A percentile compares a stretch with the other conserved stretches of the same genome.
Conservation (phyloP, 2,329 filamentous ascomycete genomes). For the Trichophyton simii region DNA sequence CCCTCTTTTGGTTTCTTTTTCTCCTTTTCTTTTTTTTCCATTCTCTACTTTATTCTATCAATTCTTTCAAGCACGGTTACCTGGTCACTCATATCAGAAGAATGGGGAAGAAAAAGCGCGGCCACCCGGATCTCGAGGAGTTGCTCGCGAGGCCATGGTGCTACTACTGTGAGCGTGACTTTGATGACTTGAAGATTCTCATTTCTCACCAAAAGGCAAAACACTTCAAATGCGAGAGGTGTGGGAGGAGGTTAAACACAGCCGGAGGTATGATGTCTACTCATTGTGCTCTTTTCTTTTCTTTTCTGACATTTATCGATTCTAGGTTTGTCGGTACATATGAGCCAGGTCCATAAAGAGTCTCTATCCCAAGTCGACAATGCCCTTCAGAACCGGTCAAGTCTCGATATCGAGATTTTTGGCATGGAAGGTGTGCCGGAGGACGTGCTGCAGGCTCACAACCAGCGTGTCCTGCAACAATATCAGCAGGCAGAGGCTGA, state of each 20-base stretch:
- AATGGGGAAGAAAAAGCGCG: constrained; percentile 86
- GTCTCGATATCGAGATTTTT: constrained; percentile 88
- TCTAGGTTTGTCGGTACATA: constrained; percentile 80
- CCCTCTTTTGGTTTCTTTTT: not conserved
- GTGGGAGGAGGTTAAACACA: constrained; percentile 77
- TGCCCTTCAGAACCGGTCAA: constrained; percentile 72
- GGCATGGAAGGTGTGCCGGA: constrained; percentile 95
- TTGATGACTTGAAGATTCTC: constrained; percentile 91
- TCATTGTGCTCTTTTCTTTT: not conserved
- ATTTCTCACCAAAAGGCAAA: constrained; percentile 98
- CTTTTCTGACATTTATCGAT: constrained; percentile 6
- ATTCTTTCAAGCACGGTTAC: not conserved
- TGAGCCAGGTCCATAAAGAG: constrained; percentile 98
- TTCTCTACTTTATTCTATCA: not conserved
- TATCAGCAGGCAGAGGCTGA: constrained; percentile 80
- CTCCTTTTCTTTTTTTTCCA: not conserved
- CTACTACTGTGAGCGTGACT: constrained; percentile 99
- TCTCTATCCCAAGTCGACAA: constrained; percentile 79
- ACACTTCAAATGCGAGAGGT: constrained; percentile 95
- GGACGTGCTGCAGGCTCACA: constrained; percentile 69
- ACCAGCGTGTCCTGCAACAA: constrained; percentile 70
- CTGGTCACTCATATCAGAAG: constrained; percentile 15
- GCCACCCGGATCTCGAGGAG: constrained; percentile 76
- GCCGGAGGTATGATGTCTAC: constrained; percentile 60
- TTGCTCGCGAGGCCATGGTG: constrained; percentile 79